Evolutionary conservation across 257 asterid genomes (phyloP), one percentile per base, ranked within the genome.

Genomic region (Euphrasia confusa): DNA sequence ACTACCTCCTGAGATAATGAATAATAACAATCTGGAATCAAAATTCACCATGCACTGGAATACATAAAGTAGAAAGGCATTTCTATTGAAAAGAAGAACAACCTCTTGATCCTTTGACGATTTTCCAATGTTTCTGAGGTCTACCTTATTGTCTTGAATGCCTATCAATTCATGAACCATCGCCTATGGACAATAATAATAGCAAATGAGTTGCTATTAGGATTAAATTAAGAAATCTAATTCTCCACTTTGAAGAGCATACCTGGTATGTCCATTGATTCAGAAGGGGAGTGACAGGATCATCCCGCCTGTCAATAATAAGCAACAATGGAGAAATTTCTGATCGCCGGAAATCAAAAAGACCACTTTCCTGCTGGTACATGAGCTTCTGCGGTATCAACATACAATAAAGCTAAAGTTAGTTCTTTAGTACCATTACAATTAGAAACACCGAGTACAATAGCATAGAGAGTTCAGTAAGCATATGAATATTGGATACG

Each of bases 201-300:
- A 54, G 44, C 4, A 69, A 60, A 53, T 61, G 35, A 76, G 78
- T 67, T 74, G 47, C 11, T 5, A 37, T 28, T 33, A 35, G 45
- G 70, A 61, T 40, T 26, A 21, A 44, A 3, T 54, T 21, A 32
- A 35, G 7, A 62, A 2, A 27, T 8, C 54, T 3, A 57, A 57
- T 52, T 24, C 50, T 55, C 56, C 48, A 14, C 53, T 54, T 24
- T 47, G 48, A 49, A 49, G 68, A 59, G 48, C 48, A 54, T 47
- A 89, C 99, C 99, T 93, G 99, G 81, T 87, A 92, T 14, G 99
- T 89, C 99, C 99, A 92, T 63, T 89, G 99, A 75, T 92, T 89
- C 71, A 92, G 97, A 67, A 92, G 78, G 57, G 99, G 87, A 61
- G 95, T 83, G 70, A 87, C 98, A 9, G 96, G 98, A 72, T 91